Conservation (phyloP, 805 yeast species). For the Candida xyloterini region DNA sequence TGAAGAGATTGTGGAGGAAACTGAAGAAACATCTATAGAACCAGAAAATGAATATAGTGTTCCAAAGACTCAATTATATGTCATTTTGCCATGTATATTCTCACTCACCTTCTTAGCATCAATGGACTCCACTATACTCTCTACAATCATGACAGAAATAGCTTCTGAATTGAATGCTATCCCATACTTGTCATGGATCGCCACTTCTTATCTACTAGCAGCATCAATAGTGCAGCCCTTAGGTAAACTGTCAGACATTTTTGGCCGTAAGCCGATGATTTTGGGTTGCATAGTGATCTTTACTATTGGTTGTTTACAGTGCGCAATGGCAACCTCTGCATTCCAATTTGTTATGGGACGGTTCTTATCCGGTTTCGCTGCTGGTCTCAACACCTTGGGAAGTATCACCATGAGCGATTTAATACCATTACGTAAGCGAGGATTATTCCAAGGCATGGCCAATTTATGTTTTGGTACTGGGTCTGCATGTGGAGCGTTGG, state of each 20-base stretch:
- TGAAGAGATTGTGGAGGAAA: constrained; percentile 14
- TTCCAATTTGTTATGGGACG: constrained; percentile 50
- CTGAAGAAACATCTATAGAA: constrained; percentile 8
- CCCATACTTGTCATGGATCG: constrained; percentile 68
- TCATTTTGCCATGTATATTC: constrained; percentile 42
- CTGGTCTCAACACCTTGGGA: constrained; percentile 78
- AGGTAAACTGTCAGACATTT: constrained; percentile 69
- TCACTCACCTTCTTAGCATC: constrained; percentile 58
- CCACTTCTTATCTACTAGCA: constrained; percentile 64
- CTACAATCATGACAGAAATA: constrained; percentile 61
- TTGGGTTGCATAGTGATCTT: constrained; percentile 54
- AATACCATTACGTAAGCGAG: constrained; percentile 77
- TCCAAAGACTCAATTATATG: constrained; percentile 26
- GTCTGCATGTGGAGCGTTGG: constrained; percentile 61
- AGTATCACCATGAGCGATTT: constrained; percentile 79
- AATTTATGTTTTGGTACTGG: constrained; percentile 80
- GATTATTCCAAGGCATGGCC: constrained; percentile 81
- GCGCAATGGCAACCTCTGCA: constrained; percentile 50
- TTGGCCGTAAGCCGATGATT: constrained; percentile 57
- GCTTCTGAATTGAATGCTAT: constrained; percentile 68
- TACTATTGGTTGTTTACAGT: constrained; percentile 54
- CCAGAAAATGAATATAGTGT: constrained; percentile 24
- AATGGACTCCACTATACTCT: constrained; percentile 63
- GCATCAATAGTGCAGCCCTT: constrained; percentile 74
- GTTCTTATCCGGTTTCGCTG: constrained; percentile 83